Conservation (phyloP, 2,329 filamentous ascomycete species). For the Aspergillus quadrilineatus region DNA sequence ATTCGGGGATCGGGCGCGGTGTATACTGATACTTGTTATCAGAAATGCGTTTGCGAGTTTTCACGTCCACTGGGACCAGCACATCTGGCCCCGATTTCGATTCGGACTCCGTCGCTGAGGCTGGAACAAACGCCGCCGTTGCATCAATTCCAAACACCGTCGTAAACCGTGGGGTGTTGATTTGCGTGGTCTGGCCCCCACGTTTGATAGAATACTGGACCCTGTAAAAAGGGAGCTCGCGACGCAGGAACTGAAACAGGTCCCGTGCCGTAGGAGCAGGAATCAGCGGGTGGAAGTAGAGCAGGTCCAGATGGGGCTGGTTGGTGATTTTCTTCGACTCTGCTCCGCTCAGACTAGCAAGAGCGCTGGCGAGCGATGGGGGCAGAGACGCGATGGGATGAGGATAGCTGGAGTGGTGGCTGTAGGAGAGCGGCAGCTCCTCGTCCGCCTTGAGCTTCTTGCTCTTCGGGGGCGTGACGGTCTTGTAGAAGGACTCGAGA, state of each 20-base stretch:
- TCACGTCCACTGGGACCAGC: slow-evolving; percentile 40
- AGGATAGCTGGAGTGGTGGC: slow-evolving; percentile 54
- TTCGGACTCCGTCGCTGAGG: background rate
- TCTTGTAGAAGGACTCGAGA: slow-evolving; percentile 5
- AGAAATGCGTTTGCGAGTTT: slow-evolving; percentile 42
- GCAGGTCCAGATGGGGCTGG: slow-evolving; percentile 68
- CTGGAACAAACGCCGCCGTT: slow-evolving; percentile 58
- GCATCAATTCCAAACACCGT: slow-evolving; percentile 63
- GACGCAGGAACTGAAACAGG: slow-evolving; percentile 69
- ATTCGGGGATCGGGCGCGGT: slow-evolving; percentile 70
- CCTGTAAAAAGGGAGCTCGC: slow-evolving; percentile 72
- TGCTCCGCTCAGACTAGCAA: slow-evolving; percentile 23
- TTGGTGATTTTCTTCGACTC: slow-evolving; percentile 62
- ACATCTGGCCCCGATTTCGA: background rate
- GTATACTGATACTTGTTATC: slow-evolving; percentile 56
- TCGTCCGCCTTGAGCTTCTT: slow-evolving; percentile 4
- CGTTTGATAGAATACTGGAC: slow-evolving; percentile 72
- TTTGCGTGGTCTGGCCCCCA: slow-evolving; percentile 60
- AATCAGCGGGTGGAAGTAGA: slow-evolving; percentile 75
- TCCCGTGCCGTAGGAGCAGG: slow-evolving; percentile 55
- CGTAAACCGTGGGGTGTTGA: slow-evolving; percentile 62
- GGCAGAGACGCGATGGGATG: slow-evolving; percentile 53
- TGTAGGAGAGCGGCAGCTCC: slow-evolving; percentile 19
- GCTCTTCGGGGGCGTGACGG: background rate
- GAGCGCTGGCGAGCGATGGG: slow-evolving; percentile 31